These are phyloP conservation scores for Auriscalpium orientale DNA, from an alignment of 768 basidiomycete genomes.

Conservation along the genomic window DNA sequence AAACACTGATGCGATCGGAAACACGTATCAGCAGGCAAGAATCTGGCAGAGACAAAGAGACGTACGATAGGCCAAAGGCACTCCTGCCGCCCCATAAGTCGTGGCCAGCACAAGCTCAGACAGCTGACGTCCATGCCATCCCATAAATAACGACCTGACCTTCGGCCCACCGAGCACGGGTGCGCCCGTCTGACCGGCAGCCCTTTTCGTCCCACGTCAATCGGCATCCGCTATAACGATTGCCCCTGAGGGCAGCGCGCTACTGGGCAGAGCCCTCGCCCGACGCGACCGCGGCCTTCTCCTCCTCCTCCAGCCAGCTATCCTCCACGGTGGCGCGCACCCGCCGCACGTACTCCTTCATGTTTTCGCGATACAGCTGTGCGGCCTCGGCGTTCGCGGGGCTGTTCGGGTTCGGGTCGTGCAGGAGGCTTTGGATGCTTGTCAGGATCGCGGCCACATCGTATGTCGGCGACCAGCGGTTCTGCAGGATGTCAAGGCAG, in stretches of 20 bases:
- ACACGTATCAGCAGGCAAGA: too few relatives aligned
- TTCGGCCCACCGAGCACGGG: too few relatives aligned
- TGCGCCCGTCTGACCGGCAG: too few relatives aligned
- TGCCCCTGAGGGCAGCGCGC: background rate
- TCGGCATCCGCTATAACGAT: too few relatives aligned
- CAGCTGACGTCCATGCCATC: too few relatives aligned
- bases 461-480: conserved; percentile 98
- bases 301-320: conserved; percentile 82
- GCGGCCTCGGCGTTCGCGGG: conserved; percentile 99
- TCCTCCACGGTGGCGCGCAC: conserved; percentile 93
- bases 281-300: conserved; percentile 47
- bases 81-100: too few relatives aligned
- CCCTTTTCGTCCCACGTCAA: too few relatives aligned
- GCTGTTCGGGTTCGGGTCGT: conserved; percentile 97
- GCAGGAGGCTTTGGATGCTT: conserved; percentile 88
- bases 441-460: conserved; percentile 98
- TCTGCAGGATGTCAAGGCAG: conserved; percentile 97
- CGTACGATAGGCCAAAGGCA: too few relatives aligned
- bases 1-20: too few relatives aligned
- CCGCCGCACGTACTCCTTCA: conserved; percentile 94
- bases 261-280: conserved; percentile 24
- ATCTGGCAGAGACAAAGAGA: too few relatives aligned
- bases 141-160: too few relatives aligned
- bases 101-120: too few relatives aligned
- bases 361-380: conserved; percentile 92